Evolutionary conservation across 768 basidiomycete genomes (phyloP), one percentile per base, ranked within the genome.

Genomic region (Pilatotrama ljubarskyi): DNA sequence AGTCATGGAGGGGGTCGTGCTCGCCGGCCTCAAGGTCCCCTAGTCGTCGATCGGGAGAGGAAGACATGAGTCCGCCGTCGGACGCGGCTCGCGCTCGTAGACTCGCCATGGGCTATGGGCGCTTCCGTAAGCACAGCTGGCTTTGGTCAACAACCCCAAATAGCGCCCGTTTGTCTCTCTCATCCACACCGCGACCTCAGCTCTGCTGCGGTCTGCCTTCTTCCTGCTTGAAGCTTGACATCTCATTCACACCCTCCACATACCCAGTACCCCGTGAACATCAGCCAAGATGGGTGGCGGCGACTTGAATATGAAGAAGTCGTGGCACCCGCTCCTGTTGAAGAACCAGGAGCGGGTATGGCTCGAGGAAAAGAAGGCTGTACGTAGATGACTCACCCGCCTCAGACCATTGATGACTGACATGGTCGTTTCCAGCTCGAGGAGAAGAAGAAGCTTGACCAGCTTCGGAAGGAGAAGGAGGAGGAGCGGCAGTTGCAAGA

Each of bases 331-430:
- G 83, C 87, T 95, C 82, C 91, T 96, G 76, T 76, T 97, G 75
- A 94, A 93, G 73, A 96, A 96, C 77, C 96, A 98, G 88, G 93
- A 96, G 86, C 86, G 91, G 84, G 97, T 98, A 69, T 98, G 97
- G 96, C 83, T 98, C 56, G 91, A 96, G 75, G 97, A 99, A 76
- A 95, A 96, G 84, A 90, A 92, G 72, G 94, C 95, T 54, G 93
- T 93, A 72, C 68, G 91, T 81, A 15, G 49, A 66, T 40, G 25
- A 4, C 22, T 26, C 1, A 5, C 15, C 3, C 1, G 2, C 29
- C 3, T 32, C 17, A 13, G 8, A 32, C 40, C 22, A 44, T 18
- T 51, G 1, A 37, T n/a, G 48, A 51, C 20, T 60, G 24, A 51
- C 24, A 48, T n/a, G 42, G 59, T 41, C 32, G 47, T 2, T 17